phyloP scores from a whole-genome alignment of 768 basidiomycete genomes.

The Amylocystis lapponica region DNA sequence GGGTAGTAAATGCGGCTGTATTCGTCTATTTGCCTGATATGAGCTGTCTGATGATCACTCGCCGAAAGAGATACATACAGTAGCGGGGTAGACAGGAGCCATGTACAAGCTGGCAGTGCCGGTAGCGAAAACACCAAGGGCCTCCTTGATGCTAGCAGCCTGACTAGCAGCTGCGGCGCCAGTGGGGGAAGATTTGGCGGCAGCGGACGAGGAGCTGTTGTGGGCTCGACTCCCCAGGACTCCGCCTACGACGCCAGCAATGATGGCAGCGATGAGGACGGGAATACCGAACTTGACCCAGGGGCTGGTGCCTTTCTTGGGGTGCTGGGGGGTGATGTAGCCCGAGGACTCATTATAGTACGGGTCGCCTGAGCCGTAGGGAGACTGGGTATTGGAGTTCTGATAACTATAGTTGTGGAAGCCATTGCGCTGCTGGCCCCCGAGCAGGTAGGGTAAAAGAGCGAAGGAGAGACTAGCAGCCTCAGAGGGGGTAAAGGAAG shows the following conservation, averaged over 20 bases:
- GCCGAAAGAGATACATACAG: constrained; percentile 55
- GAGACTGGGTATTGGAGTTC: constrained; percentile 29
- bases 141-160: constrained; percentile 52
- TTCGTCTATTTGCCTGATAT: constrained; percentile 58
- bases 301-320: constrained; percentile 53
- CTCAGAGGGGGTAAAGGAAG: constrained; percentile 5
- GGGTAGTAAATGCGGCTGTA: constrained; percentile 58
- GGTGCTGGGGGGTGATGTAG: constrained; percentile 39
- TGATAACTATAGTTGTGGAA: constrained; percentile 34
- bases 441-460: constrained; percentile 7
- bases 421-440: constrained; percentile 30
- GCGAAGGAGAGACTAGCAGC: constrained; percentile 18
- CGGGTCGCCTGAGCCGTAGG: constrained; percentile 60
- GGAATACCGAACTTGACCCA: constrained; percentile 79
- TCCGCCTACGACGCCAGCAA: constrained; percentile 69
- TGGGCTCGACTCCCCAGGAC: constrained; percentile 64
- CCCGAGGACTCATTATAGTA: constrained; percentile 69
- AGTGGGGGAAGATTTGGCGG: constrained; percentile 13
- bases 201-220: constrained; percentile 34
- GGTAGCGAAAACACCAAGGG: constrained; percentile 65
- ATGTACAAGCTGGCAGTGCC: constrained; percentile 75
- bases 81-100: constrained; percentile 84
- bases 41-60: constrained; percentile 1
- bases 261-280: constrained; percentile 54
- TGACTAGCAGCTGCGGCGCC: constrained; percentile 45